phyloP scores from a whole-genome alignment of 2,329 filamentous ascomycete species.

The Arthroderma uncinatum region DNA sequence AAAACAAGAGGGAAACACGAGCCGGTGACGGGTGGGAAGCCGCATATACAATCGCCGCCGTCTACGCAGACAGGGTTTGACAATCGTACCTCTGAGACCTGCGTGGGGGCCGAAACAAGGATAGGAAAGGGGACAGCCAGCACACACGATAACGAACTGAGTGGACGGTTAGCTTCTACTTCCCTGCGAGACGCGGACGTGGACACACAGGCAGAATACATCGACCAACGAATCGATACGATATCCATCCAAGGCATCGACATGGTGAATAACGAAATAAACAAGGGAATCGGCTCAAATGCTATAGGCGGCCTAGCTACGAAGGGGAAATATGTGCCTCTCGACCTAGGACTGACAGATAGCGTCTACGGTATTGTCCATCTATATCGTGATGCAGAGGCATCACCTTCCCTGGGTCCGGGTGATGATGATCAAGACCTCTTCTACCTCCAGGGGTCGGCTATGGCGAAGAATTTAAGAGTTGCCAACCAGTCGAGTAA shows the following conservation, averaged over 20 bases:
- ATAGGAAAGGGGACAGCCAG: neutral
- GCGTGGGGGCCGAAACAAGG: too few relatives aligned
- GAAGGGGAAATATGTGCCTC: constrained; percentile 65
- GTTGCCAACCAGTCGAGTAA: constrained; percentile 4
- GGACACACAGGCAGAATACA: neutral
- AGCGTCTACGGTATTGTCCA: constrained; percentile 89
- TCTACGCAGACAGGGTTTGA: neutral
- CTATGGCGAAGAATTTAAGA: constrained; percentile 21
- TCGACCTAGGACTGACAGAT: constrained; percentile 61
- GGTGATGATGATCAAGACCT: constrained; percentile 37
- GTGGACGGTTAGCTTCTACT: neutral
- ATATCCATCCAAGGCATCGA: constrained; percentile 74
- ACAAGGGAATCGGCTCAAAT: constrained; percentile 41
- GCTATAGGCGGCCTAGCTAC: constrained; percentile 58
- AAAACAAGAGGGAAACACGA: constrained; percentile 5
- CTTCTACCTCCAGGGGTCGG: constrained; percentile 29
- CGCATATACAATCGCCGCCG: neutral
- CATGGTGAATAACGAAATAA: constrained; percentile 45
- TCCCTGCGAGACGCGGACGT: neutral
- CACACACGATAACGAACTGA: neutral
- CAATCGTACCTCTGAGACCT: neutral
- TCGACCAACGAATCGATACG: constrained; percentile 73
- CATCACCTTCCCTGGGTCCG: constrained; percentile 49
- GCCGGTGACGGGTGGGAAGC: neutral
- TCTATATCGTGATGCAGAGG: constrained; percentile 75